phyloP scores from a whole-genome alignment of 2,329 filamentous ascomycete genomes.

The Trichoderma atrobrunneum region DNA sequence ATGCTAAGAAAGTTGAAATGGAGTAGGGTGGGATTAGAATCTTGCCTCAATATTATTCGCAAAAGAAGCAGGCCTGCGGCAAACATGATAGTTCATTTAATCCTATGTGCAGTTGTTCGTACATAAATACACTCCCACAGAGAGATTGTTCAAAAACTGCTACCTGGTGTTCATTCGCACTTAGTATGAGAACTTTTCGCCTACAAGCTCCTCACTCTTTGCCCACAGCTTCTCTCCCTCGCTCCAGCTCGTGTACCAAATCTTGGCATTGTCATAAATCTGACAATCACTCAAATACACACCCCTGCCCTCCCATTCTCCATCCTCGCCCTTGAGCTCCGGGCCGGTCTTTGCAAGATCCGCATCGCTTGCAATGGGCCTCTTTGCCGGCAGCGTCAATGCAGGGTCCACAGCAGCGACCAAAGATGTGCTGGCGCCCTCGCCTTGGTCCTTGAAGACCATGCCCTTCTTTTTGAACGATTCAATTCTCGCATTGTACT shows the following conservation, averaged over 20 bases:
- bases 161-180: neutral
- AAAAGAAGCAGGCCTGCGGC: neutral
- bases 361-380: neutral
- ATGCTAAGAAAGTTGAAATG: neutral
- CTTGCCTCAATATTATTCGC: neutral
- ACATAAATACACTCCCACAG: neutral
- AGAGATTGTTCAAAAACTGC: neutral
- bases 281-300: slow-evolving; percentile 10
- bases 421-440: neutral
- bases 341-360: neutral
- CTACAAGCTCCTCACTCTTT: slow-evolving; percentile 3
- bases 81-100: neutral
- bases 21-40: neutral
- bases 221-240: slow-evolving; percentile 3
- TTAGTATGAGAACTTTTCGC: neutral
- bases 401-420: slow-evolving; percentile 10
- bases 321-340: neutral
- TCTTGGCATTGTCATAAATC: neutral
- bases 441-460: neutral
- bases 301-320: slow-evolving; percentile 10
- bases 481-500: neutral
- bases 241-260: slow-evolving; percentile 4
- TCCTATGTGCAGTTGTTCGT: neutral
- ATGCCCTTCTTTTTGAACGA: neutral
- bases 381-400: neutral